These are phyloP conservation scores for Fusarium sp. DNA, from an alignment of 2,329 filamentous ascomycete genomes.

Conservation along the genomic window DNA sequence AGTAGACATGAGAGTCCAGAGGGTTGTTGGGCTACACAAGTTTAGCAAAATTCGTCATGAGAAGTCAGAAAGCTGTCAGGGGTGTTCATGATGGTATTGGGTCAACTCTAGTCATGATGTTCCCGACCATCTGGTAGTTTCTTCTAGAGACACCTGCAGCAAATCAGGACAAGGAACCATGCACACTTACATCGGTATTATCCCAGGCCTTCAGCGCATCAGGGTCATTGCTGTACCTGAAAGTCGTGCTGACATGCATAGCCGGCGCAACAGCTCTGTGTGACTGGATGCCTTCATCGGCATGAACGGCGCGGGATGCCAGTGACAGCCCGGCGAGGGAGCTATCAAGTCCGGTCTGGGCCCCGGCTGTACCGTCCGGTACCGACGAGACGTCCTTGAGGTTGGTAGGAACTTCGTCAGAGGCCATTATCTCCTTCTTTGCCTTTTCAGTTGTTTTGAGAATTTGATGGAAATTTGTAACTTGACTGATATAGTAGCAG, in stretches of 20 bases:
- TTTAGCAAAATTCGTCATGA: constrained; percentile 1
- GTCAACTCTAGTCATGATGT: background rate
- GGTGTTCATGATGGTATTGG: background rate
- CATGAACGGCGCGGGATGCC: constrained; percentile 80
- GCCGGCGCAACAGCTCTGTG: constrained; percentile 85
- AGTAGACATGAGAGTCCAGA: constrained; percentile 79
- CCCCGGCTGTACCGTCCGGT: constrained; percentile 14
- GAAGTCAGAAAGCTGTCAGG: background rate
- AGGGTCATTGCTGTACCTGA: constrained; percentile 79
- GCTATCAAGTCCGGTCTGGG: constrained; percentile 4
- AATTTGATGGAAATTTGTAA: background rate
- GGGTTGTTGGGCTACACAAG: constrained; percentile 56
- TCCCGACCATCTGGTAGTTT: background rate
- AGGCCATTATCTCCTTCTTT: constrained; percentile 28
- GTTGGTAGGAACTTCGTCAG: constrained; percentile 28
- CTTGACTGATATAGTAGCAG: background rate
- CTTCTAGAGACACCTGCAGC: background rate
- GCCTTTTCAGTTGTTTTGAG: background rate
- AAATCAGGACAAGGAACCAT: background rate
- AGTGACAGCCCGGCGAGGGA: constrained; percentile 52
- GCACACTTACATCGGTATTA: constrained; percentile 63
- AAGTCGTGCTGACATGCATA: constrained; percentile 91
- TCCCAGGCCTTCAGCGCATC: constrained; percentile 63
- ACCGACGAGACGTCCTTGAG: background rate
- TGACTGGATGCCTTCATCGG: constrained; percentile 78